phyloP scores from a whole-genome alignment of 1,139 yeast genomes.

The Scheffersomyces cryptocercus region DNA sequence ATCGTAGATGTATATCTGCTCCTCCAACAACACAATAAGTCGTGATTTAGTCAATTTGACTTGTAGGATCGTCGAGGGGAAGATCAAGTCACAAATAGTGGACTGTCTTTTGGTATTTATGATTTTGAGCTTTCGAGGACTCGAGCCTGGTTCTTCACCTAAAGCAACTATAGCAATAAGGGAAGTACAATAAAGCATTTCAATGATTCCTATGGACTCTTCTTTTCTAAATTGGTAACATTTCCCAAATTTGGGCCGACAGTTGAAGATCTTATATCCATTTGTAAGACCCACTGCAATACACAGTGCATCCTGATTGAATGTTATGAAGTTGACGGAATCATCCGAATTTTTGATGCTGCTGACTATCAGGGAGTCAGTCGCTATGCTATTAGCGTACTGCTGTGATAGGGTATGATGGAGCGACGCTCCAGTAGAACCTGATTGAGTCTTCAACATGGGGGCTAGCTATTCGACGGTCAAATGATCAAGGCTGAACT shows the following conservation, averaged over 20 bases:
- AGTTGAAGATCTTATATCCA: constrained; percentile 85
- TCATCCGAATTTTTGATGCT: constrained; percentile 11
- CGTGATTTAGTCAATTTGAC: constrained; percentile 77
- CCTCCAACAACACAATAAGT: constrained; percentile 75
- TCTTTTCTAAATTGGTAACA: constrained; percentile 55
- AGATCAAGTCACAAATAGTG: constrained; percentile 82
- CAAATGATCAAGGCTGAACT: too few relatives aligned
- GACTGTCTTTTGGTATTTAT: constrained; percentile 76
- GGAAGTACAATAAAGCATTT: constrained; percentile 90
- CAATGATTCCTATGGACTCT: constrained; percentile 72
- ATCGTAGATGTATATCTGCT: constrained; percentile 87
- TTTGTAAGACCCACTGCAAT: constrained; percentile 75
- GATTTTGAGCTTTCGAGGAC: constrained; percentile 79
- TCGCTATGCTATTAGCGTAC: constrained; percentile 9
- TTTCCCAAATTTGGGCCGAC: constrained; percentile 80
- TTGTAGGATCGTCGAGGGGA: constrained; percentile 78
- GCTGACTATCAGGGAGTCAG: constrained; percentile 5
- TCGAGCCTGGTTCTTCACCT: constrained; percentile 78
- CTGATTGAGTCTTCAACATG: constrained; percentile 15
- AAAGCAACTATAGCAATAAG: constrained; percentile 83
- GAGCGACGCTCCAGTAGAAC: constrained; percentile 7
- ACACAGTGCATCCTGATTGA: constrained; percentile 91
- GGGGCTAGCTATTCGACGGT: not conserved
- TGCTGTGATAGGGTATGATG: constrained; percentile 11
- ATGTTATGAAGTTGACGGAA: constrained; percentile 60